Base-by-base conservation (phyloP, 768 basidiomycete species). In the Lactifluus rugatus region DNA sequence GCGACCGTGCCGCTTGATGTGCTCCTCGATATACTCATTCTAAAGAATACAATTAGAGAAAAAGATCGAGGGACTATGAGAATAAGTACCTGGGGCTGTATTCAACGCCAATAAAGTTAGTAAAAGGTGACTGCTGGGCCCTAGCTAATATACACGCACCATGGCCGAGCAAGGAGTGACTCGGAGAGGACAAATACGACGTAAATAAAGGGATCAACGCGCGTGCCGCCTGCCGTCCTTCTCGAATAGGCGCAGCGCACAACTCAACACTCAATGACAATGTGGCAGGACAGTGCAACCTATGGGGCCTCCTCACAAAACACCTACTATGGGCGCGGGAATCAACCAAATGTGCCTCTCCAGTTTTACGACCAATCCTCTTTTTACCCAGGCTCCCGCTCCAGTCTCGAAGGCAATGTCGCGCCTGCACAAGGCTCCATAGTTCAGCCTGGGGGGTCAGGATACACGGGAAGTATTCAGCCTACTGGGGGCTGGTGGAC, bases 21-120 rank as follows among this genome's bases (percentile, higher is more conserved):
- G 89, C 77, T 99, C 95, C 72, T 98, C 95, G 73, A 99, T 98
- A 72, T 98, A 97, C 71, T 97, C 94, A 79, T 98, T 98, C 91
- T 99, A 63, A 31, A 56, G 67, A 54, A 70, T 66, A 41, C 10
- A 28, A n/a, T 36, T 4, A 58, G 56, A 51, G 5, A 14, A 37
- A 8, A 0, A 26, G 32, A 2, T 14, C 39, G 13, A 39, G 2
- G 19, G 53, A 52, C 13, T 10, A 23, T 48, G 7, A 14, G 3
- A 7, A 52, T 7, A 26, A 54, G 60, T 75, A 86, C 85, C 81
- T 87, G 85, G 68, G 85, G 85, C 85, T 88, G n/a, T 41, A 21
- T 47, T 37, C 28, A 31, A 31, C 3, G 28, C 9, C 3, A 34
- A 34, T 5, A 32, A 61, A 63, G 45, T 56, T 17, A 54, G 56